These are phyloP conservation scores for Stachybotrys elegans DNA, from an alignment of 2,329 filamentous ascomycete species.

Conservation along the genomic window DNA sequence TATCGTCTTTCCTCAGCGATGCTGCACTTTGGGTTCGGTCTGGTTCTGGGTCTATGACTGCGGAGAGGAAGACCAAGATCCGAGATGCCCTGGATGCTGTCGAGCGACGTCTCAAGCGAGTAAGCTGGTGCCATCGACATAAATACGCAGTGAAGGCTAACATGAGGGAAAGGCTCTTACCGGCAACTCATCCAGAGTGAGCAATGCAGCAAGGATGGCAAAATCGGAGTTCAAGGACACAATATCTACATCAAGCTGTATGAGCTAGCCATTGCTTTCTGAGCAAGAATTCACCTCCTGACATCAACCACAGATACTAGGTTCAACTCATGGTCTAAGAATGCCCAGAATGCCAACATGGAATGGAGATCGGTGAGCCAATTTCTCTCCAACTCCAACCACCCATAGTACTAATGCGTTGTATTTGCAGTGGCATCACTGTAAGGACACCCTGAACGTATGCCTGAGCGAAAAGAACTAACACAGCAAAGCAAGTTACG, in stretches of 20 bases:
- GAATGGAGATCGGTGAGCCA: too few relatives aligned
- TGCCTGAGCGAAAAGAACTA: neutral
- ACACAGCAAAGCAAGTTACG: conserved; percentile 23
- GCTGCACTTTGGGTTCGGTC: conserved; percentile 39
- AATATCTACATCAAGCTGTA: neutral
- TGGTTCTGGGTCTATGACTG: conserved; percentile 29
- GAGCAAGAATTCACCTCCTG: neutral
- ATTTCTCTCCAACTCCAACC: too few relatives aligned
- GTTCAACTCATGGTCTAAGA: neutral
- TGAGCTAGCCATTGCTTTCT: neutral
- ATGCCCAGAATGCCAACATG: neutral
- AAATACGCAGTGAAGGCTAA: conserved; percentile 4
- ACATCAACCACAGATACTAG: neutral
- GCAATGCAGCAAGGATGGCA: conserved; percentile 1
- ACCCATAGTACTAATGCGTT: conserved; percentile 7
- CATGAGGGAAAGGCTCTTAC: conserved; percentile 18
- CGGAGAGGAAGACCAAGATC: conserved; percentile 29
- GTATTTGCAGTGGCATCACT: conserved; percentile 20
- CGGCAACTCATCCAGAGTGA: neutral
- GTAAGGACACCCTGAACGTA: conserved; percentile 6
- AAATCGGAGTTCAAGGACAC: neutral
- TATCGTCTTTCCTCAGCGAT: conserved; percentile 34
- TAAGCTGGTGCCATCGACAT: conserved; percentile 9
- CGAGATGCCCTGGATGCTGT: conserved; percentile 24
- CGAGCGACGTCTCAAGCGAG: conserved; percentile 24